phyloP scores from a whole-genome alignment of 495 filamentous ascomycete species.

The Neurospora tetraspora region DNA sequence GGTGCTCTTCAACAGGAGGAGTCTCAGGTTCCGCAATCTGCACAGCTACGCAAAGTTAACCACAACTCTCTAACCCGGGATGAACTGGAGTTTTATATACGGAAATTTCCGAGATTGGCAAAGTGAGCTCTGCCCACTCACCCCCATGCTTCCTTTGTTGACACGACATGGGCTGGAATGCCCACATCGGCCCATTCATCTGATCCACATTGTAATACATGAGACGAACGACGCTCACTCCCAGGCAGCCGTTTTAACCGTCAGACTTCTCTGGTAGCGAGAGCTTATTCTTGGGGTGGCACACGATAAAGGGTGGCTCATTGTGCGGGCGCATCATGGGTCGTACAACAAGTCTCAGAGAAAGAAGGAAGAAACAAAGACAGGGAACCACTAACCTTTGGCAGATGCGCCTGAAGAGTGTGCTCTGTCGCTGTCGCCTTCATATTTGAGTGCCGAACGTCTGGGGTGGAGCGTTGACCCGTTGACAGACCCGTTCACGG shows the following conservation, averaged over 20 bases:
- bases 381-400: constrained; percentile 27
- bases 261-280: not conserved
- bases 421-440: constrained; percentile 29
- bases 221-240: not conserved
- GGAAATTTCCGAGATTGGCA: not conserved
- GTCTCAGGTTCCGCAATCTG: constrained; percentile 39
- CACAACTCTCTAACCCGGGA: not conserved
- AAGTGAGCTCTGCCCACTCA: constrained; percentile 3
- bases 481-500: not conserved
- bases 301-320: not conserved
- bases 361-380: not conserved
- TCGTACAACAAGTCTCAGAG: not conserved
- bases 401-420: constrained; percentile 23
- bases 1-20: constrained; percentile 24
- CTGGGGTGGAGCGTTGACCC: constrained; percentile 15
- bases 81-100: not conserved
- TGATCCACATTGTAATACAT: not conserved
- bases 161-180: not conserved
- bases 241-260: not conserved
- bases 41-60: constrained; percentile 29
- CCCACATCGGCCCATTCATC: not conserved
- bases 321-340: not conserved
- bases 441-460: constrained; percentile 35
- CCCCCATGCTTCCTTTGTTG: not conserved
- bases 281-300: not conserved